Base-by-base conservation (phyloP, 768 basidiomycete species). In the Rhizopogon salebrosus region DNA sequence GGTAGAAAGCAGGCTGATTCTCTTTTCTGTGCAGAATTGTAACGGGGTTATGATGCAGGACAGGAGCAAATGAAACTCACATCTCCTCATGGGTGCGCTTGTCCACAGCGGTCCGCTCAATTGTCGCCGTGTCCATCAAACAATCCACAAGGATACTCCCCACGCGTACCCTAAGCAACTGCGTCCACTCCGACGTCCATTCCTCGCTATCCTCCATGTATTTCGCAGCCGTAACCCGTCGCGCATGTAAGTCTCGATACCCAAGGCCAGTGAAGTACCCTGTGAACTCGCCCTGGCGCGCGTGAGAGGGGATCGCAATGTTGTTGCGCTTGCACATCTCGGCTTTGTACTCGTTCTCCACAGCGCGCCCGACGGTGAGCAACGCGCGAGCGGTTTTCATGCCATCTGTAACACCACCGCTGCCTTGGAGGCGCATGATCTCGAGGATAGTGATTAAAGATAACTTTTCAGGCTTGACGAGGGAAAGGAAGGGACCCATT, bases 261-360 rank as follows among this genome's bases (percentile, higher is more conserved):
- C 85, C 86, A 51, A 78, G 63, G 6, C 73, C 72, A 1, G 80
- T 76, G 66, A 88, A 89, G 58, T 75, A 80, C 38, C 76, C 75
- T 14, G 68, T 60, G 60, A 69, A 26, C 60, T 51, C 36, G 22
- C 60, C 60, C 5, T 60, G 56, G 3, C 69, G 66, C 16, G 55
- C 55, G 43, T 68, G 49, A 0, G 64, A 54, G 0, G 80, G 78
- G 5, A 84, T 40, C 1, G 72, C 70, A 26, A 90, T 83, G 36
- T 81, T 74, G 64, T 83, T 77, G 60, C 75, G 75, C 61, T 78
- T 82, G 71, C 85, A 86, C 63, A 92, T 83, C 64, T 89, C 78
- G 3, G 90, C 84, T 66, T 94, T 89, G 74, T 94, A 89, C 73
- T 98, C 95, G 46, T 82, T 78, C 72, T 98, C 95, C 34, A 98